Base-by-base conservation (phyloP, 768 basidiomycete species). In the Suillus weaverae region DNA sequence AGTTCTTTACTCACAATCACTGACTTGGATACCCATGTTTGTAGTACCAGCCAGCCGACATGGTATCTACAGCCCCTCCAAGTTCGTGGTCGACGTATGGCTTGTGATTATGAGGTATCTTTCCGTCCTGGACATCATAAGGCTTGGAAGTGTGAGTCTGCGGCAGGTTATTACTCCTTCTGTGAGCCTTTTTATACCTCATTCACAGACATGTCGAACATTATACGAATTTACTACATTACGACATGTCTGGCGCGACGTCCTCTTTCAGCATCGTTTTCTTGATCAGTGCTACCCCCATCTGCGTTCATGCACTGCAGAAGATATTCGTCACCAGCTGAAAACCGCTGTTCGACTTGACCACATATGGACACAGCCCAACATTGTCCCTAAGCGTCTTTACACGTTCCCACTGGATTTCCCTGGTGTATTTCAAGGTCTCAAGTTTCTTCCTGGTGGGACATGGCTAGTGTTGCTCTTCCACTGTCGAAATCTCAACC, bases 401-500 rank as follows among this genome's bases (percentile, higher is more conserved):
- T 67, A 70, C 39, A 68, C 75, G 22, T 75, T 75, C 22, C 74
- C 73, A 4, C 68, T 75, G 30, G 71, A 73, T 16, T 70, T 76
- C 38, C 71, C 75, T 8, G 74, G 74, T 4, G 64, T 74, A 9
- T 74, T 75, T 60, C 74, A 76, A 62, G 74, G 74, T 38, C 50
- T 75, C 62, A 73, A 68, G 48, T 75, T 76, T 61, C n/a, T 73
- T 50, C 70, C 74, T 10, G 74, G 74, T 9, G 68, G 68, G 44
- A 67, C 72, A 61, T 74, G 74, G 74, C 70, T 74, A 2, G 73
- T 74, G 16, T 57, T 74, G 30, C 68, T 76, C n/a, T 74, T 76
- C 50, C 74, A 74, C 60, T 74, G 74, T 38, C 70, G 75, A 8
- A 70, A 64, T 22, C 70, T 73, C 32, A 75, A 75, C 36, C 75